Conservation (phyloP, 306 rosid species). For the Geum urbanum region DNA sequence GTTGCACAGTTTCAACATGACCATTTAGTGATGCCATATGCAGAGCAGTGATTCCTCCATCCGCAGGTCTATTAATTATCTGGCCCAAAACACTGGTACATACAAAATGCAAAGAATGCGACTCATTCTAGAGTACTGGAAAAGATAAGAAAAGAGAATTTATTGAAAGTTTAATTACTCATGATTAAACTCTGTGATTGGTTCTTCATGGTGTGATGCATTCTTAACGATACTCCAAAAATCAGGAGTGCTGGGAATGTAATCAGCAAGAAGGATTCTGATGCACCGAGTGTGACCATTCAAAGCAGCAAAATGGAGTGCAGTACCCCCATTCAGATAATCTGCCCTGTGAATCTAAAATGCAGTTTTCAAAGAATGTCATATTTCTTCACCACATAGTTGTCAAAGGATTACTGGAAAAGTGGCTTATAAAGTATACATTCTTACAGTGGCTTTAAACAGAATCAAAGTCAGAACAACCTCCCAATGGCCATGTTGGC, state of each 20-base stretch:
- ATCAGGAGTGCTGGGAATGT: slow-evolving; percentile 69
- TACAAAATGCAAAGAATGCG: slow-evolving; percentile 25
- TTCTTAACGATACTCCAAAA: slow-evolving; percentile 51
- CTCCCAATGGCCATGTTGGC: slow-evolving; percentile 98
- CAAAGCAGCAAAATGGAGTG: slow-evolving; percentile 89
- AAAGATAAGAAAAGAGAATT: slow-evolving; percentile 19
- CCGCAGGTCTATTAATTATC: slow-evolving; percentile 70
- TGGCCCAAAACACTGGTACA: slow-evolving; percentile 54
- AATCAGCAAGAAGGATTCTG: slow-evolving; percentile 72
- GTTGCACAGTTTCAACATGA: slow-evolving; percentile 73
- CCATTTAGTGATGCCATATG: slow-evolving; percentile 98
- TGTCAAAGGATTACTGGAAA: slow-evolving; percentile 11
- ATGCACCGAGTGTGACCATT: slow-evolving; percentile 92
- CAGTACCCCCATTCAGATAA: slow-evolving; percentile 92
- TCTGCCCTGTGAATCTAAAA: slow-evolving; percentile 82
- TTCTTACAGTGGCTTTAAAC: slow-evolving; percentile 67
- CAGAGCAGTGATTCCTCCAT: slow-evolving; percentile 95
- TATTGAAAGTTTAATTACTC: slow-evolving; percentile 44
- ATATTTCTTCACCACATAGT: not conserved
- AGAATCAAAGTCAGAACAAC: slow-evolving; percentile 76
- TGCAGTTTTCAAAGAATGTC: slow-evolving; percentile 29
- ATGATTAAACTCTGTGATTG: slow-evolving; percentile 53
- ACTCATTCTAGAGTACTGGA: slow-evolving; percentile 19
- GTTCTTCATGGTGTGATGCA: slow-evolving; percentile 31
- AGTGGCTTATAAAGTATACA: not conserved